Evolutionary conservation across 164 flowering plant genomes (phyloP), one percentile per base, ranked within the genome.

Genomic region (Macadamia integrifolia): DNA sequence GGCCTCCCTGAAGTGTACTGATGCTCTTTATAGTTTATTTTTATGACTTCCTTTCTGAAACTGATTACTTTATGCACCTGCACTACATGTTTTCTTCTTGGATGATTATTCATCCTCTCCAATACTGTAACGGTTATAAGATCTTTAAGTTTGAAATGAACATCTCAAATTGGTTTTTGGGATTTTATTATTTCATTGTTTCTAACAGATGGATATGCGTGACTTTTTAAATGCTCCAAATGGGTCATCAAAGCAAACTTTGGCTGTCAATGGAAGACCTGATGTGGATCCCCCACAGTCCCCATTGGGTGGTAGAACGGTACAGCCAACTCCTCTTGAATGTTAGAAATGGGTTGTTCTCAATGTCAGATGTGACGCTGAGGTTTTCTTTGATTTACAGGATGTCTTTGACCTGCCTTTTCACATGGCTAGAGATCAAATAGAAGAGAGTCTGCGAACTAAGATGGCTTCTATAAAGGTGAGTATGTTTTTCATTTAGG

Each of bases 401-500:
- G 99, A 95, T 82, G 95, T 95, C 44, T 92, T 95, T 82, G 94
- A 95, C 75, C 82, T 95, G 53, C 99, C 99, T 30, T 86, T 95
- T 63, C 98, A 86, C 82, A 87, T 95, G 93, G 99, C 88, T 61
- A 86, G 98, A 78, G 85, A 88, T 80, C 96, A 95, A 84, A 95
- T 95, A 61, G 98, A 95, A 80, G 98, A 89, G 81, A 90, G 86
- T 71, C 87, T 95, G 32, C 85, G 97, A 62, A 86, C 81, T 58
- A 95, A 95, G 80, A 88, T 95, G 92, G 80, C 87, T 65, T 90
- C 97, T 29, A 95, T 95, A 75, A 95, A 91, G 94, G 99, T 92
- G 74, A 14, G 35, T 72, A 62, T 2, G 15, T 42, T 64, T 35
- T 12, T 61, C 30, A 6, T 35, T 50, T 29, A 2, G 18, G 17